A percentile compares a stretch with the other conserved stretches of the same genome.
Evolutionary conservation across 192 early-diverging fungal species (phyloP).

Genomic region (Coemansia brasiliensis): DNA sequence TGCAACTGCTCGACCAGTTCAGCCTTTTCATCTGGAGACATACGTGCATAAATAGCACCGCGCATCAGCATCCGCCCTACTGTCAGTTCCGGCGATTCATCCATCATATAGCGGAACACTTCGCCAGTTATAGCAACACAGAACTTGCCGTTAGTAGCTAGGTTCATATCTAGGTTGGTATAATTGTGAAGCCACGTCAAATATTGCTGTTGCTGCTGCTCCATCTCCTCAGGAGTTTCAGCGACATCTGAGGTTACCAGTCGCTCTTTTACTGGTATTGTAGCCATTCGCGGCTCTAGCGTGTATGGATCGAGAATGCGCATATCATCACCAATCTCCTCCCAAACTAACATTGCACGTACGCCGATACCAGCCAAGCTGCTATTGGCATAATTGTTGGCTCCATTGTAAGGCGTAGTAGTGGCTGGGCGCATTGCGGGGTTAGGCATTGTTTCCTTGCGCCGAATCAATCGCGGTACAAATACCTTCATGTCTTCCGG

Average conservation of each 20-base stretch:
- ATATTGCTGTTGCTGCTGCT: conserved; percentile 48
- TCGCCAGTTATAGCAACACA: conserved; percentile 93
- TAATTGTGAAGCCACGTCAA: conserved; percentile 43
- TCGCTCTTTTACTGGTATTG: conserved; percentile 26
- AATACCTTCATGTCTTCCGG: conserved; percentile 71
- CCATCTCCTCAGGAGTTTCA: conserved; percentile 45
- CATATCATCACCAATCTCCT: conserved; percentile 60
- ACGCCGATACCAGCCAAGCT: conserved; percentile 10
- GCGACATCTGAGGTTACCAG: conserved; percentile 38
- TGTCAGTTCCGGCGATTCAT: conserved; percentile 62
- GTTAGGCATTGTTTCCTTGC: conserved; percentile 14
- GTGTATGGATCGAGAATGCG: conserved; percentile 59
- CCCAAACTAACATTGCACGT: conserved; percentile 56
- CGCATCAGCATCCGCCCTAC: conserved; percentile 83
- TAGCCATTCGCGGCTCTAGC: conserved; percentile 46
- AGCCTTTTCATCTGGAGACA: conserved; percentile 99
- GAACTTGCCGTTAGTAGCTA: conserved; percentile 60
- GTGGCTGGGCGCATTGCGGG: neutral
- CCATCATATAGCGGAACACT: conserved; percentile 93
- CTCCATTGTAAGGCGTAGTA: neutral
- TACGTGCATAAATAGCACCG: conserved; percentile 90
- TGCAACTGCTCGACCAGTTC: conserved; percentile 89
- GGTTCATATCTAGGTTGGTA: conserved; percentile 31
- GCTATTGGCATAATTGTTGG: neutral
- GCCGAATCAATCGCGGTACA: conserved; percentile 70